Evolutionary conservation across 2,329 filamentous ascomycete species (phyloP), one percentile per base, ranked within the genome.

Genomic region (Coniochaeta hoffmannii): DNA sequence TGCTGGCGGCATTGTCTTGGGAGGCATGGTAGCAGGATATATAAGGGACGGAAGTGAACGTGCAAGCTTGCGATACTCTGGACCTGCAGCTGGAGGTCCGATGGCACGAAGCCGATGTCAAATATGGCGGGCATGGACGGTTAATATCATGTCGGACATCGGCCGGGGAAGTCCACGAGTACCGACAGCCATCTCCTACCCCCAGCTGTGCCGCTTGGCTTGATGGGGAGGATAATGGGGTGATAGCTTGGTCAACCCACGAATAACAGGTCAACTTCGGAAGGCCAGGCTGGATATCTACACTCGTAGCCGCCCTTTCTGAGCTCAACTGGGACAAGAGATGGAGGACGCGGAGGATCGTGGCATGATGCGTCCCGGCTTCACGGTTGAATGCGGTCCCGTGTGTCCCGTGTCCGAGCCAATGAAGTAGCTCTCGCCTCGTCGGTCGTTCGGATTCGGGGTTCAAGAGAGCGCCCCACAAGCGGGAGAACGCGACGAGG

Each of bases 91-190:
- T 55, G 53, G 51, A 55, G 5, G 53, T 60, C 57, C 62, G 61
- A 59, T 49, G 53, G 35, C 22, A 49, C 28, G 28, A 44, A 62
- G 15, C 22, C 24, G 19, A 46, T 46, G n/a, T n/a, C 22, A 46
- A 46, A 46, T 46, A 46, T 46, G 22, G 9, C 19, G 19, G 17
- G 41, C 41, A 46, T 46, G 41, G 41, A 28, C 19, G 57, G 57
- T 36, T 60, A 61, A 61, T 58, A 59, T 58, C 50, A 31, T 22
- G 49, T 58, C 61, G 63, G 61, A 61, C 58, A 57, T 55, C 34
- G 55, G 22, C 35, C 53, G 63, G 63, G 63, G 61, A 64, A 64
- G 63, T 64, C 61, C 63, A 59, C 35, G 35, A 22, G 24, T 34
- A 9, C 46, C 22, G 32, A 35, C 49, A 15, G 17, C 1, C 35